Conservation (phyloP, 129 eudicot genomes). For the Flaveria bidentis region DNA sequence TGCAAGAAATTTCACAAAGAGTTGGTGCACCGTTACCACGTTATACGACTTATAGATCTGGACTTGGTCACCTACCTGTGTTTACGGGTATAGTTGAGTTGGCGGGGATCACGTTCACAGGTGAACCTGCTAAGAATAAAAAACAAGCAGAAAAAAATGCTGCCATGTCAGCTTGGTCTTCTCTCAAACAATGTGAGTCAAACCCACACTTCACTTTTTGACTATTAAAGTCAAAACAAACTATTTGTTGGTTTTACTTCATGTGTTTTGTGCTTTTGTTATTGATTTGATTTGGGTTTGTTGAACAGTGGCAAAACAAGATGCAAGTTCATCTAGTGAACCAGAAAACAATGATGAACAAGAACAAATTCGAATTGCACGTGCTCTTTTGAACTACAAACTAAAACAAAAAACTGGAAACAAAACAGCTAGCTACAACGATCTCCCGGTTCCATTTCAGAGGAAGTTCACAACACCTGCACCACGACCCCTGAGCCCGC, state of each 20-base stretch:
- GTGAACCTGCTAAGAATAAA: constrained; percentile 78
- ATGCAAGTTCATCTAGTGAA: constrained; percentile 64
- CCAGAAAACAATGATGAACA: constrained; percentile 75
- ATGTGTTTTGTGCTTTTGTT: background rate
- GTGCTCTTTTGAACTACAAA: constrained; percentile 69
- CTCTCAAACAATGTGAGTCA: constrained; percentile 64
- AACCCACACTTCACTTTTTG: background rate
- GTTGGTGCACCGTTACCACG: constrained; percentile 79
- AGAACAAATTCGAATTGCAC: constrained; percentile 77
- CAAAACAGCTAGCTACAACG: constrained; percentile 26
- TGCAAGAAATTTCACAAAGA: constrained; percentile 82
- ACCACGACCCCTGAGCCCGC: constrained; percentile 73
- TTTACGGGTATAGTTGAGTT: constrained; percentile 70
- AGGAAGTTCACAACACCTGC: constrained; percentile 37
- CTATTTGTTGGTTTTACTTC: background rate
- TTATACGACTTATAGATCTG: constrained; percentile 72
- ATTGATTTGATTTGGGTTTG: constrained; percentile 18
- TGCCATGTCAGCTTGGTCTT: constrained; percentile 82
- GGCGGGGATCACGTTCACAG: constrained; percentile 66
- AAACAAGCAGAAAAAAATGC: constrained; percentile 90
- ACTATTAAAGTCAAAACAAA: background rate
- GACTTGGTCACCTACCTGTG: constrained; percentile 74
- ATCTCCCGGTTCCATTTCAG: constrained; percentile 50
- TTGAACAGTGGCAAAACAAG: constrained; percentile 71
- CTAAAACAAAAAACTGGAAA: constrained; percentile 47